Evolutionary conservation across 192 early-diverging fungal species (phyloP).

Genomic region (Entomortierella chlamydospora): DNA sequence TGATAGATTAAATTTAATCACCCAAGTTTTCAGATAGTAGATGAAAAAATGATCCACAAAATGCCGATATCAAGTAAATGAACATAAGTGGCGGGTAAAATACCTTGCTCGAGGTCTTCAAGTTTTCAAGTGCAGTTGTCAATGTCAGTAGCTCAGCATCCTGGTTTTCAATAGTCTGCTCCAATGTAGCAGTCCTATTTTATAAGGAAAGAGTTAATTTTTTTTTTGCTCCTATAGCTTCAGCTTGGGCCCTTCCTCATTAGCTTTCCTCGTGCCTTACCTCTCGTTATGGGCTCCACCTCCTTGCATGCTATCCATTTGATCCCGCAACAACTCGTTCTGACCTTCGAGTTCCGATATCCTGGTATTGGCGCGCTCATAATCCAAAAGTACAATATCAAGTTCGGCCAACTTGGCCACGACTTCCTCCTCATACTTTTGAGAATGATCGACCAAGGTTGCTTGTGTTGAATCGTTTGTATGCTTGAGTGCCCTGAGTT

Average conservation of each 20-base stretch:
- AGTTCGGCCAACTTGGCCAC: conserved; percentile 85
- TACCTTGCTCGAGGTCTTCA: conserved; percentile 38
- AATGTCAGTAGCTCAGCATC: conserved; percentile 37
- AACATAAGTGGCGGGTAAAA: too few species aligned
- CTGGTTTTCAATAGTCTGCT: conserved; percentile 54
- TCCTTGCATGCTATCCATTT: conserved; percentile 41
- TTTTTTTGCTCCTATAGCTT: too few species aligned
- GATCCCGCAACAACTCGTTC: conserved; percentile 62
- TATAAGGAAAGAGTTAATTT: not conserved
- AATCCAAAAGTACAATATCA: conserved; percentile 88
- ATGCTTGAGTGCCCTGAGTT: conserved; percentile 72
- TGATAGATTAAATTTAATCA: not conserved
- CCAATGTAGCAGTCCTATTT: conserved; percentile 45
- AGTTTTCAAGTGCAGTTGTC: conserved; percentile 24
- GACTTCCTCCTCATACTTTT: conserved; percentile 84
- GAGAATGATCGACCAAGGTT: conserved; percentile 68
- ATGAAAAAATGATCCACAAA: too few species aligned
- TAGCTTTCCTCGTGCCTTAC: not conserved
- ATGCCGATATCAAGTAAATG: too few species aligned
- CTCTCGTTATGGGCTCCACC: conserved; percentile 44
- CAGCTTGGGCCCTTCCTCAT: not conserved
- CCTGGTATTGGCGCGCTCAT: conserved; percentile 83
- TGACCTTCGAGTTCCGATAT: conserved; percentile 75
- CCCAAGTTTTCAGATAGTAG: too few species aligned
- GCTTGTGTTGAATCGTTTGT: conserved; percentile 81